A percentile compares a stretch with the other conserved stretches of the same genome.
phyloP scores from a whole-genome alignment of 2,329 filamentous ascomycete genomes.

The Hypomyces rosellus region DNA sequence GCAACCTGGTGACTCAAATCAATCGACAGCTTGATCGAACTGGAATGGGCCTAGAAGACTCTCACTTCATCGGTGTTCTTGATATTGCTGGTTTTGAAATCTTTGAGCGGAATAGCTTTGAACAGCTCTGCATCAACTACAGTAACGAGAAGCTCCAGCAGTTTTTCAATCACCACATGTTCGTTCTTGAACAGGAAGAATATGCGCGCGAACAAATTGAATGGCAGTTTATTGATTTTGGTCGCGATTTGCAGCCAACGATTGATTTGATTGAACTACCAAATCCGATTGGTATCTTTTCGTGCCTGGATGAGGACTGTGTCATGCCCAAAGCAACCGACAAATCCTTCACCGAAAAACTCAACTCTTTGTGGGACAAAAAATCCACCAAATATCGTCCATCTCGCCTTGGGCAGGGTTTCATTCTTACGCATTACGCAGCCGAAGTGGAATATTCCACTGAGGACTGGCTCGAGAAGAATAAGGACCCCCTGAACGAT shows the following conservation, averaged over 20 bases:
- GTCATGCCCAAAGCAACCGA: slow-evolving; percentile 99
- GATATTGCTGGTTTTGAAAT: slow-evolving; percentile 99
- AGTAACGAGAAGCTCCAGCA: slow-evolving; percentile 99
- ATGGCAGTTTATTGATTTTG: slow-evolving; percentile 99
- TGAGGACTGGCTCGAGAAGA: slow-evolving; percentile 94
- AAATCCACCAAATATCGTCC: slow-evolving; percentile 91
- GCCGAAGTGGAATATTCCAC: slow-evolving; percentile 97
- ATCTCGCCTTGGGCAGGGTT: slow-evolving; percentile 82
- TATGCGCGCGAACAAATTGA: slow-evolving; percentile 97
- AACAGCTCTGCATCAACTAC: slow-evolving; percentile 99
- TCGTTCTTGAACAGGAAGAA: slow-evolving; percentile 96
- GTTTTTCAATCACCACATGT: slow-evolving; percentile 99
- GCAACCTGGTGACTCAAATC: slow-evolving; percentile 84
- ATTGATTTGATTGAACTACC: slow-evolving; percentile 95
- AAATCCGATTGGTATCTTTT: slow-evolving; percentile 98
- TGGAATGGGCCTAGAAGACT: slow-evolving; percentile 77
- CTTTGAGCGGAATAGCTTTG: slow-evolving; percentile 96
- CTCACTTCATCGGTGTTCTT: slow-evolving; percentile 92
- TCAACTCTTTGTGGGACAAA: slow-evolving; percentile 95
- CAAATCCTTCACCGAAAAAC: slow-evolving; percentile 92
- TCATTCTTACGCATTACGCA: slow-evolving; percentile 94
- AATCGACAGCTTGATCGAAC: slow-evolving; percentile 87
- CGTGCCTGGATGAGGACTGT: slow-evolving; percentile 92
- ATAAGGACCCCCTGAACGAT: slow-evolving; percentile 97
- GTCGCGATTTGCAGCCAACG: slow-evolving; percentile 90